Evolutionary conservation across 169 alveolate species (phyloP).

Genomic region (Plasmodium ovale): DNA sequence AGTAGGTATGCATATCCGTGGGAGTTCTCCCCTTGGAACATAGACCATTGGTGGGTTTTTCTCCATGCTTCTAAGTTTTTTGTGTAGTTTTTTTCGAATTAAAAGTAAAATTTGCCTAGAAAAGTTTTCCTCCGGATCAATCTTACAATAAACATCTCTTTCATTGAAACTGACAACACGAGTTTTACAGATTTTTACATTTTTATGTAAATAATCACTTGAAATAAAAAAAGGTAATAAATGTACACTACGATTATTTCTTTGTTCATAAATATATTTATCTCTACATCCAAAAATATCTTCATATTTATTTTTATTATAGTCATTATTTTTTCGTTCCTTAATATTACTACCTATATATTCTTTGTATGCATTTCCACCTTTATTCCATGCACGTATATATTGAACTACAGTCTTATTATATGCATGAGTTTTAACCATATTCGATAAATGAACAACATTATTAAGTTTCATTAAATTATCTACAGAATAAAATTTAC

Average conservation of each 20-base stretch:
- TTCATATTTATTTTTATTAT: neutral
- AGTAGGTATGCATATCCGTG: neutral
- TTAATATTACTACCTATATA: neutral
- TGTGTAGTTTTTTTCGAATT: conserved; percentile 3
- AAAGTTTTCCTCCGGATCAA: conserved; percentile 11
- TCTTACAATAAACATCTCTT: conserved; percentile 29
- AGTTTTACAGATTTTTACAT: conserved; percentile 14
- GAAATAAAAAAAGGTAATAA: conserved; percentile 39
- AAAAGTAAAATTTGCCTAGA: conserved; percentile 5
- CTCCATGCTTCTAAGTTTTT: conserved; percentile 8
- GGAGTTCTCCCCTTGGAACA: neutral
- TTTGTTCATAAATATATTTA: no score
- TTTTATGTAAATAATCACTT: conserved; percentile 9
- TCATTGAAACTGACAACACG: conserved; percentile 46
- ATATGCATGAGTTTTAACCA: neutral
- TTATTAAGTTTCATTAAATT: conserved; percentile 16
- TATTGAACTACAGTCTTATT: conserved; percentile 30
- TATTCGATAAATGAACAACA: neutral
- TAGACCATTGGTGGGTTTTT: neutral
- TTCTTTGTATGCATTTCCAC: neutral
- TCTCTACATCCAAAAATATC: no score
- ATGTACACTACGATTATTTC: no score
- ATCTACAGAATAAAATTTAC: conserved; percentile 29
- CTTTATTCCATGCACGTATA: neutral
- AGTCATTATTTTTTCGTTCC: neutral